These are phyloP conservation scores for Phlebiopsis flavidoalba DNA, from an alignment of 768 basidiomycete species.

Conservation along the genomic window DNA sequence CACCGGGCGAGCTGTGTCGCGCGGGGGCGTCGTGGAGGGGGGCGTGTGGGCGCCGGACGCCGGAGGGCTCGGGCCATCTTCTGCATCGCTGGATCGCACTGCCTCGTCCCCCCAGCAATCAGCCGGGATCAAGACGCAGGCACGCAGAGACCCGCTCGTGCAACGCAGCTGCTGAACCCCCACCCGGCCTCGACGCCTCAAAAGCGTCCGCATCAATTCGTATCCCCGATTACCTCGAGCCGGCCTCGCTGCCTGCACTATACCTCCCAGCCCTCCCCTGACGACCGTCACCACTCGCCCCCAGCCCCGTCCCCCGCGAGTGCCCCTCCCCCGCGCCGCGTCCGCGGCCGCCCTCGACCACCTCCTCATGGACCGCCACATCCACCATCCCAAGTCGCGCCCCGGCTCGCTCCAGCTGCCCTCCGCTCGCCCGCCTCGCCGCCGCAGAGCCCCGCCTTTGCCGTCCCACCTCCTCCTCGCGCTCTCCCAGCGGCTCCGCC, in stretches of 20 bases:
- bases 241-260: not conserved
- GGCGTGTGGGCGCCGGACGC: not conserved
- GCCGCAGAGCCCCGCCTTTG: not conserved
- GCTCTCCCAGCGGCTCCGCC: not conserved
- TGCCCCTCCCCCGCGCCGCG: not conserved
- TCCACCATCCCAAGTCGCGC: not conserved
- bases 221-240: slow-evolving; percentile 2
- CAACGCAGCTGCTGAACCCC: slow-evolving; percentile 19
- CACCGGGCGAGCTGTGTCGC: slow-evolving; percentile 9
- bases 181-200: slow-evolving; percentile 17
- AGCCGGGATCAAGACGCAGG: slow-evolving; percentile 9
- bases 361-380: slow-evolving; percentile 1
- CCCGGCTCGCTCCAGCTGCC: slow-evolving; percentile 22
- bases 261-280: not conserved
- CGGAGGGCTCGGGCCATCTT: slow-evolving; percentile 5
- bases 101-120: not conserved
- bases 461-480: not conserved
- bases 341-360: not conserved
- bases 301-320: not conserved
- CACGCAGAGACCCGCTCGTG: slow-evolving; percentile 1
- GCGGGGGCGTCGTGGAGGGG: not conserved
- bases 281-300: not conserved
- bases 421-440: slow-evolving; percentile 25
- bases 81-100: not conserved
- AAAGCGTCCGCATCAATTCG: slow-evolving; percentile 7